Evolutionary conservation across 257 asterid species (phyloP), one percentile per base, ranked within the genome.

Genomic region (Solanum tarapatanum): DNA sequence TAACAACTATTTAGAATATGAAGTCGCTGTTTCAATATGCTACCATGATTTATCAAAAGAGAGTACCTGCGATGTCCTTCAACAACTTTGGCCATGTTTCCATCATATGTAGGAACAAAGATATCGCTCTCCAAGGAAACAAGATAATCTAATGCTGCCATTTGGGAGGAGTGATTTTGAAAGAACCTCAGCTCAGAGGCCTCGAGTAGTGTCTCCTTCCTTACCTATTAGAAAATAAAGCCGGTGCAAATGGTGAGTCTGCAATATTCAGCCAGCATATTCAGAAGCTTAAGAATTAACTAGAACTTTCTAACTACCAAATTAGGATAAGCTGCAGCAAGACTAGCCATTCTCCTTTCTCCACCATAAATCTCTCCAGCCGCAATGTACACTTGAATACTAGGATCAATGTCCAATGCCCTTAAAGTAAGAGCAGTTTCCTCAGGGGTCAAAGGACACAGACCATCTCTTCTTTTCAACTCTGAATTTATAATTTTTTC

Each of bases 21-120:
- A 55, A 55, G 11, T 55, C 23, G n/a, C 3, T 2, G 64, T 55
- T 55, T 1, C 64, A 55, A 2, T 17, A 17, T 55, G 64, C 64
- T 55, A 55, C 64, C n/a, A 55, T 7, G 64, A 55, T 55, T 11
- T 39, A 86, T 24, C 17, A 36, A 66, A 76, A 17, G 32, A 35
- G 45, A 55, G 51, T 89, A 90, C 92, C 92, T 90, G 87, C 92
- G 92, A 84, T 90, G 91, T 45, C 92, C 92, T 89, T 90, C 92
- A 37, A 90, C 92, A 70, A 90, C 92, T 85, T 87, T 90, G 36
- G 92, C 92, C 92, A 90, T 90, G 80, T 90, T 90, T 86, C 92
- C 92, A 73, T 89, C 92, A 85, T 90, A 90, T 23, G 92, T 90
- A 16, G 92, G 92, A 85, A 90, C 86, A 85, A 90, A 90, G 9